These are phyloP conservation scores for Mycena epipterygia DNA, from an alignment of 768 basidiomycete species.

Conservation along the genomic window DNA sequence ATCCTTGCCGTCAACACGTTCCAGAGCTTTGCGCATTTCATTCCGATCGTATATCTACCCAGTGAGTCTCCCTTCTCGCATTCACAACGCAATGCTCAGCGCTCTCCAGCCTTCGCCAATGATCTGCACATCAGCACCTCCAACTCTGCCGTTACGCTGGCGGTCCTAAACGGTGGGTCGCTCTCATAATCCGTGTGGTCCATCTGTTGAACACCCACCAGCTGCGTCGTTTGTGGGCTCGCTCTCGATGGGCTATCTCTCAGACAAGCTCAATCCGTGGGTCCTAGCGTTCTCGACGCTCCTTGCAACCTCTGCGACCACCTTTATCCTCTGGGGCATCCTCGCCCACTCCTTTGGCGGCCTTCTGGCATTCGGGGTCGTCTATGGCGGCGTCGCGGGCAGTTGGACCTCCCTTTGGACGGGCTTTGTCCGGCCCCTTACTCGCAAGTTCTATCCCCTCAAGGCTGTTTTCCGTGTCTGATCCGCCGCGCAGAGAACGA, in stretches of 20 bases:
- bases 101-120: constrained; percentile 41
- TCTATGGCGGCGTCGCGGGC: constrained; percentile 41
- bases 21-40: constrained; percentile 42
- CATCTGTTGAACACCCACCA: not conserved
- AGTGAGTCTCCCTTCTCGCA: constrained; percentile 32
- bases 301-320: constrained; percentile 34
- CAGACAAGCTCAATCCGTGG: constrained; percentile 43
- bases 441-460: constrained; percentile 40
- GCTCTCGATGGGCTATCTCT: constrained; percentile 41
- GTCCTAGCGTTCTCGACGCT: constrained; percentile 32
- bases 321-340: constrained; percentile 47
- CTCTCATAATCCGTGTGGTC: not conserved
- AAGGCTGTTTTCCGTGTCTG: constrained; percentile 13
- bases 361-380: constrained; percentile 41
- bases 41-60: constrained; percentile 45
- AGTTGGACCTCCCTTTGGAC: constrained; percentile 44
- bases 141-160: constrained; percentile 41
- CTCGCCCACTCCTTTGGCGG: constrained; percentile 41
- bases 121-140: constrained; percentile 37
- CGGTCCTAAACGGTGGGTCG: constrained; percentile 41
- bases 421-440: constrained; percentile 40
- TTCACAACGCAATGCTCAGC: not conserved
- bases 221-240: constrained; percentile 40
- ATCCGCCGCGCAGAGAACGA: constrained; percentile 40
- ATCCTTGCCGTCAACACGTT: constrained; percentile 41